Conservation (phyloP, 768 basidiomycete genomes). For the Gyrodon lividus region DNA sequence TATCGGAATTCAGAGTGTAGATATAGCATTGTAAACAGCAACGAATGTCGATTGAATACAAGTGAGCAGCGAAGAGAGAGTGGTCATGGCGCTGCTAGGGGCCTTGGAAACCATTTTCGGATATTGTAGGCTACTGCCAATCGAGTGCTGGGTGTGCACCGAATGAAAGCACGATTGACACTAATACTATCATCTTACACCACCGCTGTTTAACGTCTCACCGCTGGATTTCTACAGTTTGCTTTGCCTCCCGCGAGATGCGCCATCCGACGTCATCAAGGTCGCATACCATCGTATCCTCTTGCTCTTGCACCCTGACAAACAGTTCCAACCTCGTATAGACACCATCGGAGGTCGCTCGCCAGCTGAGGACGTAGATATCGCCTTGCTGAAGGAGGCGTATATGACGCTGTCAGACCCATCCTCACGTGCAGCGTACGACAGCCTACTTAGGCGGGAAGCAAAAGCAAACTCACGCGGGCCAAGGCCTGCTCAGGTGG, state of each 20-base stretch:
- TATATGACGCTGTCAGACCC: constrained; percentile 58
- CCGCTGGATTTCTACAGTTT: constrained; percentile 56
- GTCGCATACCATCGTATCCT: constrained; percentile 67
- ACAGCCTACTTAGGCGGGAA: constrained; percentile 28
- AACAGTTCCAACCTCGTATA: constrained; percentile 23
- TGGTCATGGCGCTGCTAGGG: too few species aligned
- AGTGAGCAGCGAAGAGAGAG: too few species aligned
- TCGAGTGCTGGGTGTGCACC: neutral
- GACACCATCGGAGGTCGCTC: constrained; percentile 30
- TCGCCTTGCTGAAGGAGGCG: constrained; percentile 65
- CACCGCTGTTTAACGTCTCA: neutral
- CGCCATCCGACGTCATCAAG: constrained; percentile 59
- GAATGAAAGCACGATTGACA: neutral
- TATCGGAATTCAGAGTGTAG: too few species aligned
- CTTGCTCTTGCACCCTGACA: constrained; percentile 66
- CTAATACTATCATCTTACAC: neutral
- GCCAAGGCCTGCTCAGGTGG: constrained; percentile 71
- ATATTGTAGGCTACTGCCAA: too few species aligned
- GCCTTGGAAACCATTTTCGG: too few species aligned
- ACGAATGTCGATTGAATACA: too few species aligned
- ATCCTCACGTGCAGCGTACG: constrained; percentile 50
- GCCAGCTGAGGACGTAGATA: constrained; percentile 33
- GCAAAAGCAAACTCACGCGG: constrained; percentile 19
- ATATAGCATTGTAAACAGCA: too few species aligned
- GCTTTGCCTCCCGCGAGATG: constrained; percentile 51